Base-by-base conservation (phyloP, 352 stramenopile genomes). In the Phytophthora boehmeriae region DNA sequence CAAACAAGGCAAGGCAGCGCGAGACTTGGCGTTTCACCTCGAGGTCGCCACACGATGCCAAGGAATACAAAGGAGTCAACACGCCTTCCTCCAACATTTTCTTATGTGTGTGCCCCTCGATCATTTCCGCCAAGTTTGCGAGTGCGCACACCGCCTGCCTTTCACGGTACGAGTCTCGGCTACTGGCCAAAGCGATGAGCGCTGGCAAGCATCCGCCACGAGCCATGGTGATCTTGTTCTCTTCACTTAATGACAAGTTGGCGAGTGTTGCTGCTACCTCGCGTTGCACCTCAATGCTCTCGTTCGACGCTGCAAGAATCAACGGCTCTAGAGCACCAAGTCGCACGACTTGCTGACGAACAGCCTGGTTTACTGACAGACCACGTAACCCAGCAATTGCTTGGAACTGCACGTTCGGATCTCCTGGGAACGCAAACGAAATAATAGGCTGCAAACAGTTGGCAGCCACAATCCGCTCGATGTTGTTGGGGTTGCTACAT, bases 201-300 rank as follows among this genome's bases (percentile, higher is more conserved):
- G 93, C 90, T 17, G 95, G 90, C 16, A 99, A 58, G 34, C 92
- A 97, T n/a, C 96, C 97, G 6, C 92, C 93, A 41, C 96, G 92
- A 8, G 92, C 88, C 83, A 99, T 98, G 8, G 92, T 93, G 50
- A 98, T 92, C 80, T 98, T 98, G 83, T 98, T 98, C 51, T 98
- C 92, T 62, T 98, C 88, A 56, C 88, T 96, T n/a, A 99, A 67
- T 9, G 96, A 97, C 47, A 99, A 67, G 61, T 98, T 98, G 41
- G 86, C 93, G 1, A 99, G 72, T 17, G 95, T 97, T n/a, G 95
- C 93, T 13, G 94, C 92, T 32, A 97, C 95, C 63, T 99, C 96
- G 20, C 95, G 81, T 68, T 98, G 92, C n/a, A 98, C 89, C 66
- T 99, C 95, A 32, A 98, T 93, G 49, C 92, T 97, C 36, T 98